phyloP scores from a whole-genome alignment of 148 eudicot genomes.

The Spergularia marina region DNA sequence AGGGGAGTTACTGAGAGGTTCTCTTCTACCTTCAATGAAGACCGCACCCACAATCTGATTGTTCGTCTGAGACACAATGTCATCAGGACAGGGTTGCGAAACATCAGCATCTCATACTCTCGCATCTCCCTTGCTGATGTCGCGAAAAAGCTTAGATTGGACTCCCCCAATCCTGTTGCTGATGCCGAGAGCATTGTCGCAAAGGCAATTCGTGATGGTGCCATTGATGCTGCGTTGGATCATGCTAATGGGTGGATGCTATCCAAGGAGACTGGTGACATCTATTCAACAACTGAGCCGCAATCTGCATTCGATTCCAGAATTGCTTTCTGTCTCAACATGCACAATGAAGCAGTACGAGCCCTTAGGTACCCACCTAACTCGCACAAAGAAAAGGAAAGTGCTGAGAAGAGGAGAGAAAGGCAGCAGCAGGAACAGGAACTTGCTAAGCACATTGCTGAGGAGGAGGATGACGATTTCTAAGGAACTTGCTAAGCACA shows the following conservation, averaged over 20 bases:
- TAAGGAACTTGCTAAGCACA: constrained; percentile 22
- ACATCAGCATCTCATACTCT: constrained; percentile 91
- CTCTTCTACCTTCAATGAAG: constrained; percentile 61
- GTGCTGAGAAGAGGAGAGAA: constrained; percentile 97
- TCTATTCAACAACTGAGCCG: constrained; percentile 92
- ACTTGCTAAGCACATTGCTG: constrained; percentile 93
- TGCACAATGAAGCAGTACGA: constrained; percentile 93
- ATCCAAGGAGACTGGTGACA: constrained; percentile 93
- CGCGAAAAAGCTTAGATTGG: constrained; percentile 77
- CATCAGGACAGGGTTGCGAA: constrained; percentile 84
- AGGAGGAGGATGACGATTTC: constrained; percentile 97
- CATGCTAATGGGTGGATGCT: constrained; percentile 90
- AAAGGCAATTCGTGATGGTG: constrained; percentile 94
- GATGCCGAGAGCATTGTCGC: constrained; percentile 97
- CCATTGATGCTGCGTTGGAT: constrained; percentile 89
- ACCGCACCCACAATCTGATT: constrained; percentile 77
- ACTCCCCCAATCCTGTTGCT: constrained; percentile 79
- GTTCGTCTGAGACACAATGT: constrained; percentile 91
- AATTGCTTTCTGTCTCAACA: constrained; percentile 89
- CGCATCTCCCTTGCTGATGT: constrained; percentile 86
- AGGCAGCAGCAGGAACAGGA: constrained; percentile 96
- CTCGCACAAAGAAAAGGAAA: constrained; percentile 87
- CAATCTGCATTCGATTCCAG: constrained; percentile 88
- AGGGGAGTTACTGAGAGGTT: constrained; percentile 70
- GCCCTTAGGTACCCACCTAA: constrained; percentile 88